Base-by-base conservation (phyloP, 2,329 filamentous ascomycete species). In the Fusarium tjaetaba region DNA sequence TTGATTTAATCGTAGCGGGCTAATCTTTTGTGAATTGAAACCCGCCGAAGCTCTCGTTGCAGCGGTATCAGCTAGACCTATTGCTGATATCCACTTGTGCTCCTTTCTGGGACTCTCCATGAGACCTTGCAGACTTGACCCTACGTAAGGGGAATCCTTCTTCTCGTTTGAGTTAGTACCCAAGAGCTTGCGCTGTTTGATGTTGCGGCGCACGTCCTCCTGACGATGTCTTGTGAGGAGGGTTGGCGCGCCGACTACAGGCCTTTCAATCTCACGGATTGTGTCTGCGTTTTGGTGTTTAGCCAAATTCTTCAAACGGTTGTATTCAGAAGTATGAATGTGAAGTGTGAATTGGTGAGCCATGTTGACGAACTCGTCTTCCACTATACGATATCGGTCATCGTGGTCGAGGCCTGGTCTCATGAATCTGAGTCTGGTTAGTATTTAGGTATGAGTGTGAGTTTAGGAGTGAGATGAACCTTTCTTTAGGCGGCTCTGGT, bases 371-470 rank as follows among this genome's bases (percentile, higher is more conserved):
- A 96, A 90, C 74, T 96, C 93, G 76, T 96, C 94, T 80, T 96
- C 94, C 1, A 96, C 94, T 92, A 96, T 95, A 76, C 93, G 91
- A 81, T 90, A 96, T 61, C 83, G 84, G 78, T 95, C 93, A 79
- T 96, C 94, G n/a, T 86, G 81, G 8, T 88, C 84, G n/a, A 88
- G 80, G 6, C 90, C 91, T 52, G 90, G 86, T 5, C 85, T 83
- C 92, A 96, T 95, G 79, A 86, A 86, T 36, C 89, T 91, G 61
- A 24, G 15, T 16, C 38, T 36, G 26, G 28, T 71, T 10, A 58
- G 51, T 5, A 13, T 26, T 20, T 36, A n/a, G n/a, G 24, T 22
- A 43, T 28, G 36, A 45, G 30, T 38, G 26, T 30, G n/a, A 36
- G 28, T 24, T 22, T 22, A 13, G 36, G n/a, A 26, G 11, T 20